Base-by-base conservation (phyloP, 2,329 filamentous ascomycete species). In the Colletotrichum agaves region DNA sequence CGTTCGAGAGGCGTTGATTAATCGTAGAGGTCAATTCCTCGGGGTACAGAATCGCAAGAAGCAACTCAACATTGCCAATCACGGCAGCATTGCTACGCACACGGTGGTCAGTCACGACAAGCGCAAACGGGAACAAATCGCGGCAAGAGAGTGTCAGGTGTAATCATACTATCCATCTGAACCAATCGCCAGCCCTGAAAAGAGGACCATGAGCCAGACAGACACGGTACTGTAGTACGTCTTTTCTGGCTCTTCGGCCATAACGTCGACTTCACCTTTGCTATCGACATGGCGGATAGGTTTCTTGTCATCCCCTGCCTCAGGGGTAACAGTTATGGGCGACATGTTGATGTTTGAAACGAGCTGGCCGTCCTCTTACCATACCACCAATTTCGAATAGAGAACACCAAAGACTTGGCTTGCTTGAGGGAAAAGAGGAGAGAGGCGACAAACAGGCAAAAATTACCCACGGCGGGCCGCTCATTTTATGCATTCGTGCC, bases 1-100 rank as follows among this genome's bases (percentile, higher is more conserved):
- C 81, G 71, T 88, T 88, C 44, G 83, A 84, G 3, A 88, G 80
- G 5, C 85, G 79, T 3, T 82, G 79, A 72, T 84, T 84, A 72
- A 85, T 83, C 11, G 77, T 72, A 11, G 73, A 75, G 19, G 82
- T 82, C 23, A 83, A 70, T 7, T 74, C 75, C 4, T 83, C 77
- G 2, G 81, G 79, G 71, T 84, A 84, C 10, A 84, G 70, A 55
- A 78, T 67, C 2, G 75, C 76, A 19, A 82, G 74, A 2, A 84
- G 72, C 5, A 82, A 74, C 59, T 82, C 75, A 41, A 83, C 74
- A 60, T 83, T 83, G 37, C 82, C 82, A 67, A 83, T 82, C 39
- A 83, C 78, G 11, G 79, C 75, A 13, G 80, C 79, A 70, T 82
- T 82, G 72, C 79, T 79, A 50, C 10, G 23, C 6, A 37, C 31